Evolutionary conservation across 2,329 filamentous ascomycete genomes (phyloP).

Genomic region (Arthrobotrys sinensis): DNA sequence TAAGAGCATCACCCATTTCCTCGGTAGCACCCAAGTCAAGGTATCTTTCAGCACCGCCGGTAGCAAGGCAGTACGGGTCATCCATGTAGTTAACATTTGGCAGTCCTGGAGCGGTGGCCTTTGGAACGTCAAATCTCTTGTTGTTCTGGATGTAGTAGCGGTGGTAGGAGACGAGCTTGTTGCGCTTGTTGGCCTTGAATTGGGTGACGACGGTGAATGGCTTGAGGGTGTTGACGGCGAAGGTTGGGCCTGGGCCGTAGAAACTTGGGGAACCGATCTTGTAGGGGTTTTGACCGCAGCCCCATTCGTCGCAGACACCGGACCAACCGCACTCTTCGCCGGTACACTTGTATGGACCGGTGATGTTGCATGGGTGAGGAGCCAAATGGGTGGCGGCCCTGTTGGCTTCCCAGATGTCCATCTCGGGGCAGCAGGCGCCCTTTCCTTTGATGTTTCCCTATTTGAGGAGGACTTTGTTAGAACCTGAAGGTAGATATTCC

Average conservation of each 20-base stretch:
- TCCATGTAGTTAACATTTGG: slow-evolving; percentile 67
- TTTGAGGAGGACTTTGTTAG: background rate
- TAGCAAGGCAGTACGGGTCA: slow-evolving; percentile 67
- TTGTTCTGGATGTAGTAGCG: slow-evolving; percentile 72
- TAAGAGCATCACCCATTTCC: slow-evolving; percentile 70
- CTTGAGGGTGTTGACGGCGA: slow-evolving; percentile 68
- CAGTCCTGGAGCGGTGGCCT: slow-evolving; percentile 67
- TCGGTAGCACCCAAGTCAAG: slow-evolving; percentile 68
- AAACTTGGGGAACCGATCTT: slow-evolving; percentile 64
- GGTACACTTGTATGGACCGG: slow-evolving; percentile 69
- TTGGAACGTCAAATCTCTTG: slow-evolving; percentile 68
- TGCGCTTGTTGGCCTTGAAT: slow-evolving; percentile 68
- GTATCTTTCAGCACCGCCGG: slow-evolving; percentile 65
- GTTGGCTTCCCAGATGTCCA: slow-evolving; percentile 72
- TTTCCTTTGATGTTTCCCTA: slow-evolving; percentile 67
- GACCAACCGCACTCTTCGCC: slow-evolving; percentile 68
- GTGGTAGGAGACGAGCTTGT: slow-evolving; percentile 69
- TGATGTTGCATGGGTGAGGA: slow-evolving; percentile 71
- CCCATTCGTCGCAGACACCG: slow-evolving; percentile 69
- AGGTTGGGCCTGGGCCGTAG: slow-evolving; percentile 67
- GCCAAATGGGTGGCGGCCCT: slow-evolving; percentile 69
- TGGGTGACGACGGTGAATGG: slow-evolving; percentile 72
- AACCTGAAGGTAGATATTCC: background rate
- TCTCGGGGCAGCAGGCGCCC: slow-evolving; percentile 68
- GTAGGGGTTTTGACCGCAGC: slow-evolving; percentile 70